These are phyloP conservation scores for Rhododendron kiyosumense DNA, from an alignment of 148 eudicot genomes.

Conservation along the genomic window DNA sequence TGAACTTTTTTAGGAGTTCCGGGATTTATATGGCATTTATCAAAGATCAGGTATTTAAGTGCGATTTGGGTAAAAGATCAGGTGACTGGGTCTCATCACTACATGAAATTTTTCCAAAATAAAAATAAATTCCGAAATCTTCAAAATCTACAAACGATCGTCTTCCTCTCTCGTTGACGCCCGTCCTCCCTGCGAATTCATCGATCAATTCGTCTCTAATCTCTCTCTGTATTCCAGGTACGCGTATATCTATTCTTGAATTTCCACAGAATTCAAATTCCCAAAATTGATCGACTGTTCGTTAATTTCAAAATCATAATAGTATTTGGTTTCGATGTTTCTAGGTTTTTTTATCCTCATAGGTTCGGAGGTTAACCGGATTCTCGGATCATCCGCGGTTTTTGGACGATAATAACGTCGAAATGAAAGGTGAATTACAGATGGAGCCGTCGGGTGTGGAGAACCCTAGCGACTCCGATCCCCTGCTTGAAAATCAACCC, in stretches of 20 bases:
- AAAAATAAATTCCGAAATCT: neutral
- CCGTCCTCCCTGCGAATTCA: neutral
- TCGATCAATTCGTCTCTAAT: neutral
- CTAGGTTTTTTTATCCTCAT: neutral
- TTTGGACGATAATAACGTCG: neutral
- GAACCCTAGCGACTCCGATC: conserved; percentile 55
- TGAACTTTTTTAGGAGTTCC: too few species aligned
- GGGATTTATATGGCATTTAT: too few species aligned
- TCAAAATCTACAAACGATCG: neutral
- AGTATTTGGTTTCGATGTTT: neutral
- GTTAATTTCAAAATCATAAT: neutral
- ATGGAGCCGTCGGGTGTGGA: conserved; percentile 28
- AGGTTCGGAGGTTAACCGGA: neutral
- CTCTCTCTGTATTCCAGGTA: neutral
- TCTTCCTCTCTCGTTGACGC: neutral
- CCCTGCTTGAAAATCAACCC: conserved; percentile 33
- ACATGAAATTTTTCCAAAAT: neutral
- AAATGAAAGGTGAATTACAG: conserved; percentile 48
- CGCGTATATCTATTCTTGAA: neutral
- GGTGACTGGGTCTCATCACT: too few species aligned
- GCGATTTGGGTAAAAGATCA: too few species aligned
- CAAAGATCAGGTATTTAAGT: too few species aligned
- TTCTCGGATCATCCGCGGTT: neutral
- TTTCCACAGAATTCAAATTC: neutral
- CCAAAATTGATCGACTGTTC: neutral